Evolutionary conservation across 176 grass and related monocot genomes (phyloP).

Genomic region (Alloteropsis semialata): DNA sequence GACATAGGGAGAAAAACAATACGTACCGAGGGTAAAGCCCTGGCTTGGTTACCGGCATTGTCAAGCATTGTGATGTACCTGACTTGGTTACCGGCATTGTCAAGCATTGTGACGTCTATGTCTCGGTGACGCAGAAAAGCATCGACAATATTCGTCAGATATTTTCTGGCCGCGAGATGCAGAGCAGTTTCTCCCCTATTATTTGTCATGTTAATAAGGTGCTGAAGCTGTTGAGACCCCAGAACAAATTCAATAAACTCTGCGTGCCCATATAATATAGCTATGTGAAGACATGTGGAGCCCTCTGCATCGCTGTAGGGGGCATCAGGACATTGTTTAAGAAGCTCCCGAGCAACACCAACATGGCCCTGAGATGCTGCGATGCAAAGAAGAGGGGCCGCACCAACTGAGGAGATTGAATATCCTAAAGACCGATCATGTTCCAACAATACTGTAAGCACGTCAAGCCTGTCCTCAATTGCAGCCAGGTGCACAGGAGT

Average conservation of each 20-base stretch:
- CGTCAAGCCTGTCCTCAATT: neutral
- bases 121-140: too few species aligned
- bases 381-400: too few species aligned
- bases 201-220: neutral
- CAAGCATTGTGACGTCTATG: too few species aligned
- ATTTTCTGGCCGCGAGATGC: neutral
- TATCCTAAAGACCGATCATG: neutral
- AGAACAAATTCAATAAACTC: neutral
- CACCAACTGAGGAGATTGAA: neutral
- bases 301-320: neutral
- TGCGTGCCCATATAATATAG: neutral
- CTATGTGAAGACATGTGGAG: slow-evolving; percentile 9
- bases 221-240: neutral
- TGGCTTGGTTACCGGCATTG: too few species aligned
- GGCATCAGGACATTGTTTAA: slow-evolving; percentile 16
- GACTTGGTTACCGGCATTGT: too few species aligned
- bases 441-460: neutral
- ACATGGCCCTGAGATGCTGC: too few species aligned
- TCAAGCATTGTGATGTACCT: too few species aligned
- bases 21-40: too few species aligned
- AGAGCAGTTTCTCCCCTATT: too few species aligned
- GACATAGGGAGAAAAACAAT: too few species aligned
- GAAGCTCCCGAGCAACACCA: neutral
- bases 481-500: neutral
- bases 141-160: too few species aligned